Percentiles rank a stretch among this genome's conserved stretches.
phyloP scores from a whole-genome alignment of 257 asterid genomes.

The Capsicum baccatum region DNA sequence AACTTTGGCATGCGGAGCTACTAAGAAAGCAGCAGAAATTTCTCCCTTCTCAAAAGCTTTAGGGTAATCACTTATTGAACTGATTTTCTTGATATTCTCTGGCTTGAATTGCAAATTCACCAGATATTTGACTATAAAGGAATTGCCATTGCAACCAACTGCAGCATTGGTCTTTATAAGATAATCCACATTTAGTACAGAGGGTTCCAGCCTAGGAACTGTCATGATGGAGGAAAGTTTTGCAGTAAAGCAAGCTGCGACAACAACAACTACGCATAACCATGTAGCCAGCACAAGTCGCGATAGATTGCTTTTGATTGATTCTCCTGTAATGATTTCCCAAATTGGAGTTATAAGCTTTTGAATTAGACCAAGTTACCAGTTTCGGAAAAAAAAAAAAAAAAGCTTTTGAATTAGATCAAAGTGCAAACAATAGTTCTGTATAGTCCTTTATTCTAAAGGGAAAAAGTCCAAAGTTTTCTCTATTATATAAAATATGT shows the following conservation, averaged over 20 bases:
- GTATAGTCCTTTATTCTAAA: background rate
- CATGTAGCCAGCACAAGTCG: constrained; percentile 56
- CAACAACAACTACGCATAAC: constrained; percentile 50
- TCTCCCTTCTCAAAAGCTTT: constrained; percentile 48
- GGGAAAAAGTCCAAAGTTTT: background rate
- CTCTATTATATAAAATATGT: background rate
- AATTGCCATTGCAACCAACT: constrained; percentile 59
- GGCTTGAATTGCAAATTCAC: constrained; percentile 43
- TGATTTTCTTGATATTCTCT: constrained; percentile 39
- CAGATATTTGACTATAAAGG: constrained; percentile 51
- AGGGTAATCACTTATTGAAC: constrained; percentile 46
- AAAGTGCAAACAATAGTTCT: background rate
- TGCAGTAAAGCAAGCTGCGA: constrained; percentile 61
- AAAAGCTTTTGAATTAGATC: background rate
- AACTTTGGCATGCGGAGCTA: constrained; percentile 59
- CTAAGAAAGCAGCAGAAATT: constrained; percentile 70
- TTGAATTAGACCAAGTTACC: background rate
- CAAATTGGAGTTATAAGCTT: background rate
- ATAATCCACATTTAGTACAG: constrained; percentile 44
- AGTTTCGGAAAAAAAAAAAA: no score
- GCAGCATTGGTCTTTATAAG: constrained; percentile 46
- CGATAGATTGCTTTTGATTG: constrained; percentile 48
- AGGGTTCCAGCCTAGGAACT: constrained; percentile 54
- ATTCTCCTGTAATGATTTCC: constrained; percentile 49
- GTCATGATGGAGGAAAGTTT: constrained; percentile 60